Evolutionary conservation across 139 green algal species (phyloP).

Genomic region (Chlorella sorokiniana): DNA sequence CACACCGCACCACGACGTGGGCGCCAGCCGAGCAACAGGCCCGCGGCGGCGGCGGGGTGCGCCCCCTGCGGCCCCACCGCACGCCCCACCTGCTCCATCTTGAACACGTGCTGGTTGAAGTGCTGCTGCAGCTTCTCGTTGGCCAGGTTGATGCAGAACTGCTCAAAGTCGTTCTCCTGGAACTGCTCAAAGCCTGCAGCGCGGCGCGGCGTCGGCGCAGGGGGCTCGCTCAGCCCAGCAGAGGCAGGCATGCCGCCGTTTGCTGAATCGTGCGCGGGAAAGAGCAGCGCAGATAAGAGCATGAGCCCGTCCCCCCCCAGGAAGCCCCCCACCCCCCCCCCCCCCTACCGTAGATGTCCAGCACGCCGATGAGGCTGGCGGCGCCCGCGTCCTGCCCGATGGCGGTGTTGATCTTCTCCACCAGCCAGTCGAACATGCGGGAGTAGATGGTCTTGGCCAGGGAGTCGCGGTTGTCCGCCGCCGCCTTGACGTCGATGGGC

Average conservation of each 20-base stretch:
- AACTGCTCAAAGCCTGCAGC: constrained; percentile 92
- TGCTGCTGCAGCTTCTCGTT: constrained; percentile 99
- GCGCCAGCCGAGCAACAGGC: background rate
- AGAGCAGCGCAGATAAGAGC: too few relatives aligned
- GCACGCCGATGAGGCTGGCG: constrained; percentile 79
- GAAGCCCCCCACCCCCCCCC: background rate
- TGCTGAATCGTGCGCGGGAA: background rate
- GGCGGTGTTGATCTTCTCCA: constrained; percentile 76
- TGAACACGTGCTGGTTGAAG: constrained; percentile 99
- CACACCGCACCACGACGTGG: too few relatives aligned
- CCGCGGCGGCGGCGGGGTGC: background rate
- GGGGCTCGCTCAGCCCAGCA: too few relatives aligned
- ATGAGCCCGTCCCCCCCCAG: background rate
- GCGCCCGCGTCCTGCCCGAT: constrained; percentile 75
- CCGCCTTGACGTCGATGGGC: constrained; percentile 82
- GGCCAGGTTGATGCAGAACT: constrained; percentile 98
- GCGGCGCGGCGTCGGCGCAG: too few relatives aligned
- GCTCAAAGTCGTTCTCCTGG: constrained; percentile 84
- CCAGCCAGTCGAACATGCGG: constrained; percentile 97
- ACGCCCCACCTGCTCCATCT: constrained; percentile 90
- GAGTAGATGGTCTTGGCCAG: constrained; percentile 96
- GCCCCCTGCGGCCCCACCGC: background rate
- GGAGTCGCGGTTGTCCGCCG: constrained; percentile 88
- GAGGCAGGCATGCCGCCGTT: background rate
- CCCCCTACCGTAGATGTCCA: constrained; percentile 94